Base-by-base conservation (phyloP, 139 green algal genomes). In the Ettlia oleoabundans region DNA sequence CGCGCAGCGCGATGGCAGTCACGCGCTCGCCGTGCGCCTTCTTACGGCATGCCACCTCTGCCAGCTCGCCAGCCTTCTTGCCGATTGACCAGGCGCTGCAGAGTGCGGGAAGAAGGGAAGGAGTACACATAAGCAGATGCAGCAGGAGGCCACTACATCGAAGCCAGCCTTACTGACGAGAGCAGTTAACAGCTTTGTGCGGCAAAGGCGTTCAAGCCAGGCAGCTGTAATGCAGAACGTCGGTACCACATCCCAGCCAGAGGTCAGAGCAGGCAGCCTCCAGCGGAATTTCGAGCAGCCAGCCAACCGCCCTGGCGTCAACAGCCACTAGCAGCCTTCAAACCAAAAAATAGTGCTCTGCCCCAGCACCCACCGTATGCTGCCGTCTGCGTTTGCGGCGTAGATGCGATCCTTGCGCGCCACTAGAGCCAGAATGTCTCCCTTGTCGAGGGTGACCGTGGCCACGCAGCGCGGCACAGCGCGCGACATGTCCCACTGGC, bases 1-100 rank as follows among this genome's bases (percentile, higher is more conserved):
- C 78, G 43, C 83, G 32, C 37, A 84, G 68, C 13, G 82, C 47
- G 2, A 94, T 64, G 6, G 78, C 82, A 0, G 86, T 86, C 24
- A 94, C 82, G 30, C 93, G 90, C 21, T 92, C 93, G 9, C 88
- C 83, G 82, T 96, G 93, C n/a, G 93, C 93, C 58, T 88, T 86
- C 61, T 91, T 85, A 35, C 79, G 51, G 9, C 51, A 85, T 0
- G 68, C 75, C 30, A 71, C 64, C 47, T 86, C 76, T 26, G 30
- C 35, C 53, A 96, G 86, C 52, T 89, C 90, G 2, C 91, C 92
- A 10, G 47, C 47, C 42, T 78, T 85, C 74, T 87, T 89, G 65
- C 73, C 82, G 32, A 95, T 88, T 19, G n/a, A 41, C 85, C 88
- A 95, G 2, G 84, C 82, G 43, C 85, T 91, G 84, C 61, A 37